phyloP scores from a whole-genome alignment of 225 moss, liverwort and hornwort species.

The Lunularia cruciata region DNA sequence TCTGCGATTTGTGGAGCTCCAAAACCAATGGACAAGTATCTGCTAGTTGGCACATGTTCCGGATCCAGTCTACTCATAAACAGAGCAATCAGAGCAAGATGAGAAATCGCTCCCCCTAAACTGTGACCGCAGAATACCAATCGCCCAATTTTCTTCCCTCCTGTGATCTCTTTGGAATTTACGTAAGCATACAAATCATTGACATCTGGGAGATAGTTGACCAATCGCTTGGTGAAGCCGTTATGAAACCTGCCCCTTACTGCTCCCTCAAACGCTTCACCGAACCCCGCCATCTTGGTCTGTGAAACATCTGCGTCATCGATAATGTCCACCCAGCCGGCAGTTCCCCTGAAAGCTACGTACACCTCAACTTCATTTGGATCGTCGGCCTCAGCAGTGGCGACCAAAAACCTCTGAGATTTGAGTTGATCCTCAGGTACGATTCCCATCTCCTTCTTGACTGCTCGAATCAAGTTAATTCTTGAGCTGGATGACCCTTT shows the following conservation, averaged over 20 bases:
- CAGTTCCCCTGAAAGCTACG: constrained; percentile 1
- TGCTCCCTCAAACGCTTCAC: background rate
- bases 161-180: background rate
- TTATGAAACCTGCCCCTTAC: constrained; percentile 3
- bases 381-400: background rate
- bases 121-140: constrained; percentile 8
- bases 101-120: constrained; percentile 11
- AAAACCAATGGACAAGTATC: constrained; percentile 3
- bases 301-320: constrained; percentile 7
- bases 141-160: background rate
- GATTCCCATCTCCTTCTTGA: constrained; percentile 4
- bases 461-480: background rate
- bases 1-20: constrained; percentile 5
- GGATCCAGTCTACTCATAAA: constrained; percentile 7
- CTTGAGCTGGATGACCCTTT: background rate
- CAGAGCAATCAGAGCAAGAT: background rate
- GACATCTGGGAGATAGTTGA: background rate
- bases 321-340: background rate
- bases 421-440: background rate
- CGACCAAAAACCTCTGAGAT: background rate
- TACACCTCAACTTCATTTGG: constrained; percentile 2
- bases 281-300: background rate
- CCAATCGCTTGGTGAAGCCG: constrained; percentile 1
- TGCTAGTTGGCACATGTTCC: background rate
- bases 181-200: background rate